These are phyloP conservation scores for Pyrenophora graminea DNA, from an alignment of 2,329 filamentous ascomycete genomes.

Conservation along the genomic window DNA sequence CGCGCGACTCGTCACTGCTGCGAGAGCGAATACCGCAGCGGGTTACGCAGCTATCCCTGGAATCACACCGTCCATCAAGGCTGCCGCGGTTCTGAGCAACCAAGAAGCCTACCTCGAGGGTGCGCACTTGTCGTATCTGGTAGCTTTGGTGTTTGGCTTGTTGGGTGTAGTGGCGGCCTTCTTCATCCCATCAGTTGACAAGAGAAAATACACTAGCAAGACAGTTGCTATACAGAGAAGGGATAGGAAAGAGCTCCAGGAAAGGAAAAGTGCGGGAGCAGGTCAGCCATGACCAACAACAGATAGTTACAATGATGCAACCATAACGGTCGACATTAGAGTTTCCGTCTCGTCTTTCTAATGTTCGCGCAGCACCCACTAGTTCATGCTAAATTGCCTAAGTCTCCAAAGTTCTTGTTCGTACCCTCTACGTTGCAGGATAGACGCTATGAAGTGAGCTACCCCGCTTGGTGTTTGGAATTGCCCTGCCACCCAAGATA, in stretches of 20 bases:
- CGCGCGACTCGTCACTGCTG: conserved; percentile 26
- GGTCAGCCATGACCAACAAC: neutral
- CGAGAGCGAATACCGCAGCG: conserved; percentile 29
- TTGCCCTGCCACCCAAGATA: too few species aligned
- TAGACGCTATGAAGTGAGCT: too few species aligned
- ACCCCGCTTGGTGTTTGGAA: too few species aligned
- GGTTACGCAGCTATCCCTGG: conserved; percentile 35
- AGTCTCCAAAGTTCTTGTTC: too few species aligned
- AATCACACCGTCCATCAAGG: conserved; percentile 33
- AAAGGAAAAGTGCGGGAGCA: conserved; percentile 20
- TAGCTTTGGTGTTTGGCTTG: conserved; percentile 39
- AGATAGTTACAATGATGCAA: too few species aligned
- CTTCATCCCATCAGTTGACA: conserved; percentile 34
- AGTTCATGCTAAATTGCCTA: too few species aligned
- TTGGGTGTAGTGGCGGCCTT: conserved; percentile 33
- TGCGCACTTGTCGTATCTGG: conserved; percentile 34
- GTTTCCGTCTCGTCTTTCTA: too few species aligned
- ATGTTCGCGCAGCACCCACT: too few species aligned
- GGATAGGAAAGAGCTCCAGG: conserved; percentile 29
- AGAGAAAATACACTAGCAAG: conserved; percentile 34
- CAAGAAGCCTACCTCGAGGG: conserved; percentile 36
- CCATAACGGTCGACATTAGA: too few species aligned
- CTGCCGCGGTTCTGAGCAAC: conserved; percentile 31
- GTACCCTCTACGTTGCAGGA: too few species aligned
- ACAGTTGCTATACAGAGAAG: conserved; percentile 34